Base-by-base conservation (phyloP, 768 basidiomycete species). In the Mycena belliarum region DNA sequence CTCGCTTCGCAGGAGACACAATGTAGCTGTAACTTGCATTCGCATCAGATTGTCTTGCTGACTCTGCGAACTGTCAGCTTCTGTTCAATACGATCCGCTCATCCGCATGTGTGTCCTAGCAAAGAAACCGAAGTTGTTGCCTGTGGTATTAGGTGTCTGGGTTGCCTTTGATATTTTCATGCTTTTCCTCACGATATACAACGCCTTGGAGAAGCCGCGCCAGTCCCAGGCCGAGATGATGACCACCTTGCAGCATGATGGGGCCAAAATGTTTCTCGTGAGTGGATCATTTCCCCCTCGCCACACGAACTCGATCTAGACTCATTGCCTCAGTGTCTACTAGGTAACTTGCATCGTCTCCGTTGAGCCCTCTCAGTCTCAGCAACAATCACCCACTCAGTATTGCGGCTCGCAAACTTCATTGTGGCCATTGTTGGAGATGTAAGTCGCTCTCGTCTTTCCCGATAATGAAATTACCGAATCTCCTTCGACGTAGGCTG, bases 41-140 rank as follows among this genome's bases (percentile, higher is more conserved):
- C 28, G 16, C 1, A 23, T 37, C 12, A 1, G 21, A 20, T 45
- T 28, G 4, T 20, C 14, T 26, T 24, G 24, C 23, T 54, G n/a
- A 46, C 20, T 38, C 6, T 28, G n/a, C n/a, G 14, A 9, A 9
- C 1, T 12, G n/a, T n/a, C 44, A 59, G 57, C 44, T 15, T 48
- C 32, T 43, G 26, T 42, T 15, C 15, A 6, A 23, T 59, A 52
- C 50, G 40, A 33, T 24, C 25, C 51, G 12, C 4, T 46, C 50
- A 28, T 59, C 37, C 57, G 23, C 28, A 59, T 48, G 38, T 59
- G 57, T 18, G n/a, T 29, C 8, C 1, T 58, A 35, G 18, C 26
- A 16, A 18, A 46, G 37, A 59, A 59, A 25, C 50, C 57, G 2
- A 35, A 25, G 38, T 44, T 51, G 4, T 35, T 52, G 7, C 37